Conservation (phyloP, 2,329 filamentous ascomycete species). For the Cylindrodendrum hubeiense region DNA sequence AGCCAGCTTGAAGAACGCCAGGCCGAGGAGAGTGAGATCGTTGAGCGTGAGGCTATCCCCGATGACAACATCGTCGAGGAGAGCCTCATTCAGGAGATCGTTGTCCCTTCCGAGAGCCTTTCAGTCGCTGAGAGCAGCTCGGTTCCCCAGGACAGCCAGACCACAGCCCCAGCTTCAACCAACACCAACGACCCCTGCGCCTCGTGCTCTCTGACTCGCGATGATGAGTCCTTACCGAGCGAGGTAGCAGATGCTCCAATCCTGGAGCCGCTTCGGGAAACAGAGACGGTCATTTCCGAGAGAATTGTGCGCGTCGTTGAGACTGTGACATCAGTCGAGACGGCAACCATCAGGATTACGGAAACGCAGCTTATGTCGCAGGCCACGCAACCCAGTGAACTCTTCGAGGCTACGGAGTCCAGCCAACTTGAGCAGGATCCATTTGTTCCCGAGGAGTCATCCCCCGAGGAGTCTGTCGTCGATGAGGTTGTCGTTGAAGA, state of each 20-base stretch:
- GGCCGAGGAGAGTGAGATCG: neutral
- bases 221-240: neutral
- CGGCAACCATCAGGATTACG: conserved; percentile 45
- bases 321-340: conserved; percentile 52
- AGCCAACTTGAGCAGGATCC: neutral
- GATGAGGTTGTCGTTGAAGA: neutral
- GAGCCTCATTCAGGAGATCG: conserved; percentile 8
- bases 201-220: conserved; percentile 31
- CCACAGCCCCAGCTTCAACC: neutral
- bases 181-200: conserved; percentile 39
- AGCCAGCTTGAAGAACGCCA: neutral
- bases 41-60: neutral
- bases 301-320: conserved; percentile 49
- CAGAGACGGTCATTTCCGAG: conserved; percentile 36
- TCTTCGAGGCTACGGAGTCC: neutral
- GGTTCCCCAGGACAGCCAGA: neutral
- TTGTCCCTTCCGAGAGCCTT: conserved; percentile 1
- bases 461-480: neutral
- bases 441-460: neutral
- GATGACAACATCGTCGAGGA: conserved; percentile 29
- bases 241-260: conserved; percentile 7
- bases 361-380: conserved; percentile 46
- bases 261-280: conserved; percentile 36
- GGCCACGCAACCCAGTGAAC: conserved; percentile 26
- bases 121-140: neutral